Evolutionary conservation across 129 eudicot species (phyloP).

Genomic region (Flaveria robusta): DNA sequence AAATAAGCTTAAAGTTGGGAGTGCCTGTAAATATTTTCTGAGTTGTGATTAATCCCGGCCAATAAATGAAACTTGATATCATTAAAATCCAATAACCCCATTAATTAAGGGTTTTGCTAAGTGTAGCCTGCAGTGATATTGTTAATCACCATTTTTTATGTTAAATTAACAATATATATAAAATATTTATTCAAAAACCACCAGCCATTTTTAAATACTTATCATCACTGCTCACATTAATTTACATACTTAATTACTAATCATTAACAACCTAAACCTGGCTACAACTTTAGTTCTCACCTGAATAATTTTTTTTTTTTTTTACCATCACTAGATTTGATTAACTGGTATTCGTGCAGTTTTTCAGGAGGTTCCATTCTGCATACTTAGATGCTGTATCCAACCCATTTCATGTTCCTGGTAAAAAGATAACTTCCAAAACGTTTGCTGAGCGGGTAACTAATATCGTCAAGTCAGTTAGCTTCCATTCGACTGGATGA

Average conservation of each 20-base stretch:
- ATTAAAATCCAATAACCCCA: too few relatives aligned
- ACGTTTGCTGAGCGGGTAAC: constrained; percentile 83
- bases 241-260: too few relatives aligned
- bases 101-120: not conserved
- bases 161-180: not conserved
- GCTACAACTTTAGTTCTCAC: not conserved
- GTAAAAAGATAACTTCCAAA: constrained; percentile 89
- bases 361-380: constrained; percentile 91
- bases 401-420: constrained; percentile 96
- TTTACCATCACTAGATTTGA: not conserved
- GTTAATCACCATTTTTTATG: not conserved
- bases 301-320: too few relatives aligned
- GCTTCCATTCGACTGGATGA: constrained; percentile 64
- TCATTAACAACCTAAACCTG: not conserved
- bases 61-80: too few relatives aligned
- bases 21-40: too few relatives aligned
- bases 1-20: too few relatives aligned
- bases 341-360: constrained; percentile 40
- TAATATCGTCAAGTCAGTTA: constrained; percentile 82
- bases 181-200: not conserved
- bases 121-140: not conserved
- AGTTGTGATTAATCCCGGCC: too few relatives aligned
- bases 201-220: not conserved
- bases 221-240: too few relatives aligned
- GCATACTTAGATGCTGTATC: constrained; percentile 96